Conservation (phyloP, 257 asterid genomes). For the Petunia secreta region DNA sequence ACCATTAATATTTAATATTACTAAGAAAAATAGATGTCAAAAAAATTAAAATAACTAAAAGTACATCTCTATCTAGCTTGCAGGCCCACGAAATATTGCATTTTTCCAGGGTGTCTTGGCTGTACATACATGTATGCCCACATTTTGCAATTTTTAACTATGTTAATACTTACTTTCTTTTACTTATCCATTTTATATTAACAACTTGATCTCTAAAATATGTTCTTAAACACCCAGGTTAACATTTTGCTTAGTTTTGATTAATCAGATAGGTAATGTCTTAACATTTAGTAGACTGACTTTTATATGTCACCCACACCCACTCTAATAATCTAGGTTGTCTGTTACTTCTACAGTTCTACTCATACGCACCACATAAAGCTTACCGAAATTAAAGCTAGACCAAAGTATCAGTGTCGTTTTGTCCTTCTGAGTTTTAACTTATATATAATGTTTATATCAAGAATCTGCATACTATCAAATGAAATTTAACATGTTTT, state of each 20-base stretch:
- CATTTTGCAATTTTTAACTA: conserved; percentile 23
- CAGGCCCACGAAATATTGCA: conserved; percentile 25
- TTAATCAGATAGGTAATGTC: not conserved
- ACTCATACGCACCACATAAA: conserved; percentile 6
- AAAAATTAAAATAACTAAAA: conserved; percentile 23
- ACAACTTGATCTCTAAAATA: not conserved
- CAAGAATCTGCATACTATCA: too few species aligned
- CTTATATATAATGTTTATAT: too few species aligned
- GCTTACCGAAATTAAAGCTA: conserved; percentile 20
- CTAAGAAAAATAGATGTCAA: conserved; percentile 22
- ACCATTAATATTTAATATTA: conserved; percentile 27
- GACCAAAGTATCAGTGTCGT: not conserved
- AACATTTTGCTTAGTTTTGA: conserved; percentile 1
- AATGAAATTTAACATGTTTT: too few species aligned
- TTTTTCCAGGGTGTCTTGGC: conserved; percentile 58
- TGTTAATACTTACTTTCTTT: not conserved
- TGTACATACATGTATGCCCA: conserved; percentile 37
- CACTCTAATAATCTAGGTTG: conserved; percentile 21
- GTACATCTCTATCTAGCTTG: conserved; percentile 36
- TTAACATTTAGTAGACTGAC: not conserved
- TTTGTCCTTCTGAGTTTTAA: too few species aligned
- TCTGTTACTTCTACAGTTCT: not conserved
- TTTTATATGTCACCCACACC: conserved; percentile 25
- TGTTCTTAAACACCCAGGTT: not conserved
- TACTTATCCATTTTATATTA: not conserved